Conservation (phyloP, 768 basidiomycete genomes). For the Serpula lacrymans region DNA sequence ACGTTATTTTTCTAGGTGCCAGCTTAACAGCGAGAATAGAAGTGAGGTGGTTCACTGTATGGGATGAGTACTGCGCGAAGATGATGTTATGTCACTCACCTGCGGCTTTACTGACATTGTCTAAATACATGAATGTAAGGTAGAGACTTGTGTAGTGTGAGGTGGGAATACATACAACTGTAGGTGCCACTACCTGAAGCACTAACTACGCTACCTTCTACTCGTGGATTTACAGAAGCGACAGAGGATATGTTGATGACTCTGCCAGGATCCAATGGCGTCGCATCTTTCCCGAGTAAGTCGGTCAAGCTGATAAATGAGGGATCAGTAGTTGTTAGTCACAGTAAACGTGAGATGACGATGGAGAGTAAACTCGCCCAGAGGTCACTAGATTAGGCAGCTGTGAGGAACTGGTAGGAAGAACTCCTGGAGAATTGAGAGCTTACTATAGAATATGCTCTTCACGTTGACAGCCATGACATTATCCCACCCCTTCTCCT, state of each 20-base stretch:
- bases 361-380: conserved; percentile 27
- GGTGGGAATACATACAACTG: conserved; percentile 60
- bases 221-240: conserved; percentile 50
- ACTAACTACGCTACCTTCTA: conserved; percentile 48
- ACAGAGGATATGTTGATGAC: conserved; percentile 84
- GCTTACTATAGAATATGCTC: conserved; percentile 75
- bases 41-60: conserved; percentile 72
- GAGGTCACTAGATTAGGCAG: conserved; percentile 36
- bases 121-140: conserved; percentile 31
- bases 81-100: conserved; percentile 28
- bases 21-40: conserved; percentile 67
- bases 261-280: conserved; percentile 60
- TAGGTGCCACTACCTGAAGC: conserved; percentile 62
- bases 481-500: conserved; percentile 84
- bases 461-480: conserved; percentile 84
- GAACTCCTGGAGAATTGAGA: neutral
- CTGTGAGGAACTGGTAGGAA: neutral
- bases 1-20: conserved; percentile 60
- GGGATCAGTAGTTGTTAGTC: conserved; percentile 43
- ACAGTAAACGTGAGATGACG: conserved; percentile 30
- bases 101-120: conserved; percentile 83
- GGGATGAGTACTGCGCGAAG: neutral
- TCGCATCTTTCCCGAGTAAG: conserved; percentile 63
- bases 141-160: neutral
- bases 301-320: conserved; percentile 46